Evolutionary conservation across 805 yeast species (phyloP).

Genomic region (Saturnispora zaruensis): DNA sequence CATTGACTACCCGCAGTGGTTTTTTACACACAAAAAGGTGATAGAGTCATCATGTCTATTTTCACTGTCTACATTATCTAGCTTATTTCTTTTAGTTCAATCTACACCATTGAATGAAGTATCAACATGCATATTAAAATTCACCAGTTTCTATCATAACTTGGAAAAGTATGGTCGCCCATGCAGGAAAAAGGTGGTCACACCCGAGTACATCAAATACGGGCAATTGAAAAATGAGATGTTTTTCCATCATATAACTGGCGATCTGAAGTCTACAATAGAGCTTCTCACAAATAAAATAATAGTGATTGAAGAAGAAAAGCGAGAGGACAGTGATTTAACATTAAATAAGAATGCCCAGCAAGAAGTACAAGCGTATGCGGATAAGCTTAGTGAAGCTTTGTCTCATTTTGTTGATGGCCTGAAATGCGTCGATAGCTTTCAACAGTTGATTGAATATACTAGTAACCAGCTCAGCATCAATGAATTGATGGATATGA

Average conservation of each 20-base stretch:
- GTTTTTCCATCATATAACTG: constrained; percentile 28
- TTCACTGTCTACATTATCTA: constrained; percentile 1
- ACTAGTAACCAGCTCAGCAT: not conserved
- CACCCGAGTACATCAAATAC: constrained; percentile 28
- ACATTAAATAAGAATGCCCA: not conserved
- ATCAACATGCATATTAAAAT: constrained; percentile 14
- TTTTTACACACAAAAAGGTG: constrained; percentile 16
- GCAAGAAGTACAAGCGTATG: constrained; percentile 1
- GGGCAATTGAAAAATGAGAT: constrained; percentile 44
- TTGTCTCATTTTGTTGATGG: not conserved
- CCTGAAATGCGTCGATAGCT: not conserved
- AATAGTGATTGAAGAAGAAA: constrained; percentile 25
- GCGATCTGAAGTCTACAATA: not conserved
- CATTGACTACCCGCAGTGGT: constrained; percentile 20
- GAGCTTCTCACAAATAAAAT: not conserved
- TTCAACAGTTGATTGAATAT: constrained; percentile 4
- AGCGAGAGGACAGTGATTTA: not conserved
- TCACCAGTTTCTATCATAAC: constrained; percentile 7
- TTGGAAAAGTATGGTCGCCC: constrained; percentile 1
- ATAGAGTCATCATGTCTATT: constrained; percentile 13
- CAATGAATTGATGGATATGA: constrained; percentile 6
- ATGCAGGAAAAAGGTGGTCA: not conserved
- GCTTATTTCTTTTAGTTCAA: constrained; percentile 2
- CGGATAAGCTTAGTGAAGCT: not conserved
- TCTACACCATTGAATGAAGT: constrained; percentile 14